Evolutionary conservation across 2,329 filamentous ascomycete species (phyloP).

Genomic region (Waltergamsia citrina): DNA sequence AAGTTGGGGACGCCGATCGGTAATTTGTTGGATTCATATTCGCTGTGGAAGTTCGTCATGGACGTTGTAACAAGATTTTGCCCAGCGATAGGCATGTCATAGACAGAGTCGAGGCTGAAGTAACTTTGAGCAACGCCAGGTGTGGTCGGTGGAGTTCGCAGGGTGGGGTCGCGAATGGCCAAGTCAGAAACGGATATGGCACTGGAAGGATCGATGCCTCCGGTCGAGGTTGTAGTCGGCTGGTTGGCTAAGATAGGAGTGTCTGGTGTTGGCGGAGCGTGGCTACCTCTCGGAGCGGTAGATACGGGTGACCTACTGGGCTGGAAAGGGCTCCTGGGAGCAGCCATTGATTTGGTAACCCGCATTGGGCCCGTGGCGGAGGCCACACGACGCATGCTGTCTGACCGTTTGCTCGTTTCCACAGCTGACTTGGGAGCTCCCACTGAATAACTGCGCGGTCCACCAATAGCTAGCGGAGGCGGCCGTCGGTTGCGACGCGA

Average conservation of each 20-base stretch:
- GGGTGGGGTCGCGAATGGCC: conserved; percentile 28
- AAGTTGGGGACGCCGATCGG: conserved; percentile 34
- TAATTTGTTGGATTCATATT: conserved; percentile 32
- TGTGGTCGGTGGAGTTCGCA: conserved; percentile 45
- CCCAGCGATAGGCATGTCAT: conserved; percentile 30
- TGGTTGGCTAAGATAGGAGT: conserved; percentile 32
- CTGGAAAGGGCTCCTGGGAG: conserved; percentile 27
- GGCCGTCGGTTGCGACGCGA: conserved; percentile 36
- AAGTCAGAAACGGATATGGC: conserved; percentile 19
- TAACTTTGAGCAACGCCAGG: conserved; percentile 35
- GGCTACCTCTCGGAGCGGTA: conserved; percentile 23
- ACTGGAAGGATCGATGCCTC: conserved; percentile 16
- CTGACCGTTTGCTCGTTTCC: conserved; percentile 34
- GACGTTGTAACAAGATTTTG: conserved; percentile 40
- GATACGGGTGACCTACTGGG: conserved; percentile 31
- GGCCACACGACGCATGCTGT: conserved; percentile 43
- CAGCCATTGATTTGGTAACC: conserved; percentile 19
- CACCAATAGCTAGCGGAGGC: conserved; percentile 33
- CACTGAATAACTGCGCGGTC: conserved; percentile 29
- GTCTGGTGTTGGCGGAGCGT: conserved; percentile 40
- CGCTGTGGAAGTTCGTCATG: conserved; percentile 31
- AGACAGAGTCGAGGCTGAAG: conserved; percentile 27
- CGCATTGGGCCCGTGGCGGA: conserved; percentile 35
- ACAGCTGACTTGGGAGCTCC: conserved; percentile 34
- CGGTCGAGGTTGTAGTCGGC: conserved; percentile 15